Evolutionary conservation across 106 monocot species (phyloP).

Genomic region (Apostasia shenzhenica): DNA sequence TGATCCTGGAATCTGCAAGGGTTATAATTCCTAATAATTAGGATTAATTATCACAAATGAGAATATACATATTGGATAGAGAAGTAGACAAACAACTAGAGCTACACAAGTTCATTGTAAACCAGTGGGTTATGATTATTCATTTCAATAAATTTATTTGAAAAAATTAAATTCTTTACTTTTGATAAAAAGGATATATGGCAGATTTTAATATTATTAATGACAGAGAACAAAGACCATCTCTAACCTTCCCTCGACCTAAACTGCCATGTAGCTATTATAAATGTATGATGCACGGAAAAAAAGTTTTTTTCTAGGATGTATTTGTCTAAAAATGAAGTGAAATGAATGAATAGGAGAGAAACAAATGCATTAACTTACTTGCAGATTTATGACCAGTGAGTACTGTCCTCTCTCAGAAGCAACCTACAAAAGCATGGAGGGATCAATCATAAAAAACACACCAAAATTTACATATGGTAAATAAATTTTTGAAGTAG

Average conservation of each 20-base stretch:
- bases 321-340: background rate
- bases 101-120: too few species aligned
- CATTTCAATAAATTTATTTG: too few species aligned
- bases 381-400: slow-evolving; percentile 75
- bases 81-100: background rate
- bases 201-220: too few species aligned
- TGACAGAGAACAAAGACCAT: too few species aligned
- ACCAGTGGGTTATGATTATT: too few species aligned
- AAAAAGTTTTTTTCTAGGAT: background rate
- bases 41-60: background rate
- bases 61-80: background rate
- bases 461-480: too few species aligned
- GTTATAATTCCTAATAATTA: background rate
- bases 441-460: background rate
- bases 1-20: slow-evolving; percentile 73
- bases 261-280: too few species aligned
- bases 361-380: slow-evolving; percentile 23
- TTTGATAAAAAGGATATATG: too few species aligned
- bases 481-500: too few species aligned
- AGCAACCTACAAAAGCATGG: slow-evolving; percentile 48
- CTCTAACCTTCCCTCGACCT: too few species aligned
- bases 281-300: too few species aligned
- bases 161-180: too few species aligned
- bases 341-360: background rate
- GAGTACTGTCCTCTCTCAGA: slow-evolving; percentile 76